phyloP scores from a whole-genome alignment of 345 rosid species.

The Dovyalis caffra region DNA sequence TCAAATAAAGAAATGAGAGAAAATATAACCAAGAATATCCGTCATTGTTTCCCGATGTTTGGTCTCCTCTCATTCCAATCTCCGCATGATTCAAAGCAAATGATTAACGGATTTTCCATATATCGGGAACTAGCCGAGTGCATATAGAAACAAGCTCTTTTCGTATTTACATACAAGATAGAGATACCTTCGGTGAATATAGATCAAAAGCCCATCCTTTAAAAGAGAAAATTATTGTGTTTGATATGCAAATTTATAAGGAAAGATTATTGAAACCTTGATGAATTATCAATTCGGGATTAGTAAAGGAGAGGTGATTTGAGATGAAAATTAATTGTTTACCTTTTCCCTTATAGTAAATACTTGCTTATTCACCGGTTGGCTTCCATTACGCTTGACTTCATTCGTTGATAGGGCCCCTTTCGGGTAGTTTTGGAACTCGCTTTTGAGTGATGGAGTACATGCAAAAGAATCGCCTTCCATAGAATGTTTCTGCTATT shows the following conservation, averaged over 20 bases:
- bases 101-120: not conserved
- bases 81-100: not conserved
- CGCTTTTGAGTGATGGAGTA: not conserved
- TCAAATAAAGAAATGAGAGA: too few species aligned
- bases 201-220: not conserved
- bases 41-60: too few species aligned
- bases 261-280: not conserved
- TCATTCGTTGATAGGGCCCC: not conserved
- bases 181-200: not conserved
- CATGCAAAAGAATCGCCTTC: not conserved
- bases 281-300: not conserved
- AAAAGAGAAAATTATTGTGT: not conserved
- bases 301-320: not conserved
- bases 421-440: slow-evolving; percentile 1
- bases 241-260: not conserved
- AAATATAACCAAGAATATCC: not conserved
- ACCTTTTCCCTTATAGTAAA: slow-evolving; percentile 13
- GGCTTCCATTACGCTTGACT: not conserved
- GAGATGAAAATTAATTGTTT: not conserved
- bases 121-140: not conserved
- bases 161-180: not conserved
- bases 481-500: not conserved
- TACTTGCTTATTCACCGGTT: slow-evolving; percentile 3
- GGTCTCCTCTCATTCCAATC: not conserved
- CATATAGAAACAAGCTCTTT: not conserved